A percentile compares a stretch with the other conserved stretches of the same genome.
phyloP scores from a whole-genome alignment of 768 basidiomycete species.

The Tricholoma bakamatsutake region DNA sequence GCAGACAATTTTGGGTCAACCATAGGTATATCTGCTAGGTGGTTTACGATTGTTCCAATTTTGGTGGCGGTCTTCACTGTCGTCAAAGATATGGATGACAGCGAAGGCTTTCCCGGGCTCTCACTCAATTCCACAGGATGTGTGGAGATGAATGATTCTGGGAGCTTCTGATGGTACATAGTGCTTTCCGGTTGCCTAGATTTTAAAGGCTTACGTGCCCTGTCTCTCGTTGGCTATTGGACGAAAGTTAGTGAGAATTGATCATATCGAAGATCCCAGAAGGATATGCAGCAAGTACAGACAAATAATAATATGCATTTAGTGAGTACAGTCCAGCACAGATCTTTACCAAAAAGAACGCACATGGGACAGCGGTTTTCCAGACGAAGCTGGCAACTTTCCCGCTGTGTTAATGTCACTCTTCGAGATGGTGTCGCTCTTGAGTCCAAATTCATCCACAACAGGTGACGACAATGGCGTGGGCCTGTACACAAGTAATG shows the following conservation, averaged over 20 bases:
- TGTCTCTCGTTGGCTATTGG: conserved; percentile 66
- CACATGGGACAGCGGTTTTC: conserved; percentile 79
- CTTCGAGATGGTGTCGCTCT: conserved; percentile 19
- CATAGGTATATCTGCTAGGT: not conserved
- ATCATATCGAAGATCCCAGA: conserved; percentile 11
- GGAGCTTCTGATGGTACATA: not conserved
- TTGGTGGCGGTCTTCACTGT: not conserved
- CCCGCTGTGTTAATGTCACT: conserved; percentile 16
- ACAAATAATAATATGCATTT: conserved; percentile 22
- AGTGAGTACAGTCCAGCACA: conserved; percentile 34
- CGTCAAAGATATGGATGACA: not conserved
- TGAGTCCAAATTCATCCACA: conserved; percentile 46
- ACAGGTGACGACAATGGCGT: conserved; percentile 38
- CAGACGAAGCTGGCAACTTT: conserved; percentile 39
- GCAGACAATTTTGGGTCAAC: not conserved
- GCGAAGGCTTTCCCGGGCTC: not conserved
- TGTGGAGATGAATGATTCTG: not conserved
- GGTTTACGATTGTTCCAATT: not conserved
- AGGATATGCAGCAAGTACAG: conserved; percentile 21
- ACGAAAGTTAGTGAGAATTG: conserved; percentile 10
- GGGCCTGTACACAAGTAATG: conserved; percentile 58
- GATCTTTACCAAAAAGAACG: conserved; percentile 69
- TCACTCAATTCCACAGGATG: not conserved
- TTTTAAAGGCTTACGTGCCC: conserved; percentile 65
- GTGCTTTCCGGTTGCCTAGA: conserved; percentile 18